phyloP scores from a whole-genome alignment of 305 asterid genomes.

The Andrographis paniculata region DNA sequence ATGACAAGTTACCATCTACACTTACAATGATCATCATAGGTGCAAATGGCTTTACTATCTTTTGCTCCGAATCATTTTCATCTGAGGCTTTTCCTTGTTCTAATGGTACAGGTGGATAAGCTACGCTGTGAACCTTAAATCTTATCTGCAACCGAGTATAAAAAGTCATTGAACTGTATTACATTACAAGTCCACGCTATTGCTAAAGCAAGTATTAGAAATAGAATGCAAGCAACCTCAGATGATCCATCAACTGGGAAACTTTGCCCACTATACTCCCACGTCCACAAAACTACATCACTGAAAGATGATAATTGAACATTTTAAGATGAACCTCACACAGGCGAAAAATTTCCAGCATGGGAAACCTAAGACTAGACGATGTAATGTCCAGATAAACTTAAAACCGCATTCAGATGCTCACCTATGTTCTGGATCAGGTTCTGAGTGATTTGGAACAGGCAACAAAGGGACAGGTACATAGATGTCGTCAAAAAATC shows the following conservation, averaged over 20 bases:
- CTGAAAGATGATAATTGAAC: slow-evolving; percentile 29
- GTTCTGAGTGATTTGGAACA: slow-evolving; percentile 42
- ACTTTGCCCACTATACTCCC: slow-evolving; percentile 44
- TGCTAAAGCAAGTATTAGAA: neutral
- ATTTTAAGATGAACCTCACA: slow-evolving; percentile 12
- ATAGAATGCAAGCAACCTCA: slow-evolving; percentile 40
- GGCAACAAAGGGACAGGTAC: slow-evolving; percentile 56
- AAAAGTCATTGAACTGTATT: slow-evolving; percentile 1
- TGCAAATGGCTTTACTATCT: slow-evolving; percentile 53
- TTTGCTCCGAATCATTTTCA: slow-evolving; percentile 19
- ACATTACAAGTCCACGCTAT: too few relatives aligned
- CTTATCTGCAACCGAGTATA: slow-evolving; percentile 51
- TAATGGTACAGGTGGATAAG: slow-evolving; percentile 59
- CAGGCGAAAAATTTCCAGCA: slow-evolving; percentile 3
- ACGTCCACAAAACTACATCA: slow-evolving; percentile 51
- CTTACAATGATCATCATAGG: slow-evolving; percentile 82
- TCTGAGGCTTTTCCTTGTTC: slow-evolving; percentile 36
- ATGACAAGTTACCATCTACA: slow-evolving; percentile 6
- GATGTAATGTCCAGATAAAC: slow-evolving; percentile 6
- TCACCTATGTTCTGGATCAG: slow-evolving; percentile 58
- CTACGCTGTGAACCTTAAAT: slow-evolving; percentile 57
- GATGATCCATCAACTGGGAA: slow-evolving; percentile 52
- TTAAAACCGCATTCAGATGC: slow-evolving; percentile 19
- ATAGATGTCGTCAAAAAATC: slow-evolving; percentile 80
- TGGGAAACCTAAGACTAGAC: neutral